Evolutionary conservation across 2,329 filamentous ascomycete species (phyloP), one percentile per base, ranked within the genome.

Genomic region (Nigrospora osmanthi): DNA sequence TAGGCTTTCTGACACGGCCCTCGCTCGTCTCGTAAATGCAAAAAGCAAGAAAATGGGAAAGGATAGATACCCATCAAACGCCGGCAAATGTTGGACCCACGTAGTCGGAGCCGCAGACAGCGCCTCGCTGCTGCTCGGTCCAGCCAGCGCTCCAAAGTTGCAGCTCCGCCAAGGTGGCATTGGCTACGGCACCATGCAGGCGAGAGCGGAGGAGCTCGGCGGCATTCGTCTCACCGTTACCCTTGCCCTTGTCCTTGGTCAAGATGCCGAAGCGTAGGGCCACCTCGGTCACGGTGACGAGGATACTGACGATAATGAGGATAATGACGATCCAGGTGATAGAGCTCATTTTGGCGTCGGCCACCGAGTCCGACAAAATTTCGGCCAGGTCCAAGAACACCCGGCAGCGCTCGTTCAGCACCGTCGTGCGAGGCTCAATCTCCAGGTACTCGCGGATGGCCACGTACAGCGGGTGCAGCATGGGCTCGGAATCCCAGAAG

Each of bases 281-380:
- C 10, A 97, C 91, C 67, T 98, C 93, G 4, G 85, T 83, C 42
- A 88, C 85, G 2, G 93, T 97, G 43, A 98, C 89, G 43, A 89
- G 72, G 58, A 98, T 97, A 60, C 85, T 91, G 53, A 97, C 72
- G 39, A 94, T 66, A 60, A 98, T 98, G 38, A 98, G 78, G 38
- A 95, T 76, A 58, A 98, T 98, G 64, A 97, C 85, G 64, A 98
- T 97, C 91, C 91, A 97, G 1, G 93, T 98, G 61, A 96, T 95
- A 53, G 78, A 76, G 54, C 89, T 95, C 86, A 96, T 97, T 64
- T 95, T 96, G 53, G 87, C 85, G 62, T 97, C 89, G 17, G 88
- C 88, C 44, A 96, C 90, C 2, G 82, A 88, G 66, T 98, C 91
- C 13, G 87, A 89, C 1, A 98, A 72, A 19, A 98, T 96, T 67